A percentile compares a stretch with the other conserved stretches of the same genome.
Conservation (phyloP, 805 yeast genomes). For the Schizosaccharomyces cryophilus region DNA sequence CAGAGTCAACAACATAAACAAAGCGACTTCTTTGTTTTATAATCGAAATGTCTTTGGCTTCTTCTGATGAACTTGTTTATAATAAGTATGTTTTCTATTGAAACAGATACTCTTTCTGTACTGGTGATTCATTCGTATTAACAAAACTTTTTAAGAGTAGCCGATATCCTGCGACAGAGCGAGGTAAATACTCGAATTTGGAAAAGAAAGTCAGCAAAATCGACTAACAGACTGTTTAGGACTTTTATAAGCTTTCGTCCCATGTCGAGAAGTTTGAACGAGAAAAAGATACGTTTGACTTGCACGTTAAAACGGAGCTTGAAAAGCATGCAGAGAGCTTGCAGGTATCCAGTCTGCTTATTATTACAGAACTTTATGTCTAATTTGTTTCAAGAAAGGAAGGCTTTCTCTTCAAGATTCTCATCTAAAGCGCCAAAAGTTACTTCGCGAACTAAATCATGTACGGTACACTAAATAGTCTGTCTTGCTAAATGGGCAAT, state of each 20-base stretch:
- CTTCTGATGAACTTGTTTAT: neutral
- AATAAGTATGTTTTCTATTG: neutral
- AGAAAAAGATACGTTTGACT: constrained; percentile 53
- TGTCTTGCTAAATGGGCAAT: too few relatives aligned
- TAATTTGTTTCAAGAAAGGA: neutral
- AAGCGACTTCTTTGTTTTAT: neutral
- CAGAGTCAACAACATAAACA: neutral
- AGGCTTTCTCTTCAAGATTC: neutral
- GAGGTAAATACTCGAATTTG: constrained; percentile 5
- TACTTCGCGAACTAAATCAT: neutral
- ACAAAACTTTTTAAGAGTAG: constrained; percentile 4
- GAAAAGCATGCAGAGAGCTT: constrained; percentile 36
- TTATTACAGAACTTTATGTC: neutral
- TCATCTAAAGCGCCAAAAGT: neutral
- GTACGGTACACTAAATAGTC: neutral
- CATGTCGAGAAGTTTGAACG: constrained; percentile 15
- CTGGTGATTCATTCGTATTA: neutral
- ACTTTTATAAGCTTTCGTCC: constrained; percentile 15
- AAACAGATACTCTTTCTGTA: neutral
- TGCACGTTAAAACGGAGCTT: constrained; percentile 49
- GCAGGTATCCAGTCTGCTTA: constrained; percentile 11
- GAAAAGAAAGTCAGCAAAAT: neutral
- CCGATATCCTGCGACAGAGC: constrained; percentile 10
- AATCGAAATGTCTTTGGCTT: neutral
- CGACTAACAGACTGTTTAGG: constrained; percentile 5